These are phyloP conservation scores for Suillus tomentosus DNA, from an alignment of 768 basidiomycete species.

Conservation along the genomic window DNA sequence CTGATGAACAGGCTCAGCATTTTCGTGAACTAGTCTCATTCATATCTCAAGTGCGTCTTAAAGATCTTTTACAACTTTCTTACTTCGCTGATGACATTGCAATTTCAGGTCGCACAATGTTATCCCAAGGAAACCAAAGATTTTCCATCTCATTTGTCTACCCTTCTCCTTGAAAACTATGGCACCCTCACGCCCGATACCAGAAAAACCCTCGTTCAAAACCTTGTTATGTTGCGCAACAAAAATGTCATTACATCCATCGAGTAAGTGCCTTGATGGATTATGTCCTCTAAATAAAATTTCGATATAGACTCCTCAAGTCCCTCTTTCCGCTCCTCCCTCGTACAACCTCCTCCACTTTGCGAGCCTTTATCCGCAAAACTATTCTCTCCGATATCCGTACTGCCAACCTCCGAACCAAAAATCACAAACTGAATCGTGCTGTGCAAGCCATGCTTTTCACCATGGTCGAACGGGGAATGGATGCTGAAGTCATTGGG, in stretches of 20 bases:
- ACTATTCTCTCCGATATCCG: constrained; percentile 94
- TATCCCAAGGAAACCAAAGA: constrained; percentile 90
- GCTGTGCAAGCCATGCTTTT: constrained; percentile 96
- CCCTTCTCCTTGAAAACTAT: constrained; percentile 79
- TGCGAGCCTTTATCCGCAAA: constrained; percentile 85
- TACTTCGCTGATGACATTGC: not conserved
- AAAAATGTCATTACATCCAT: constrained; percentile 91
- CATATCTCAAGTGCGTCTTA: constrained; percentile 70
- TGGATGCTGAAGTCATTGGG: constrained; percentile 77
- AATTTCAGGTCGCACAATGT: constrained; percentile 75
- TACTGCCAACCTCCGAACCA: constrained; percentile 83
- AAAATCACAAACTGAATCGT: constrained; percentile 95
- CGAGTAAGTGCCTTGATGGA: constrained; percentile 57
- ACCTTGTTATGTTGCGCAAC: constrained; percentile 90
- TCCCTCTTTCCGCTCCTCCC: constrained; percentile 94
- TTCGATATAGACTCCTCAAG: constrained; percentile 68
- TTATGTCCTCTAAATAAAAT: constrained; percentile 8
- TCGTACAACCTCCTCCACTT: constrained; percentile 82
- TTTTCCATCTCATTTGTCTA: constrained; percentile 79
- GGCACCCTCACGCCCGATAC: constrained; percentile 76
- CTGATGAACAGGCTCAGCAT: constrained; percentile 81
- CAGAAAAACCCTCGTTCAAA: constrained; percentile 83
- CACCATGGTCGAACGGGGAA: constrained; percentile 92
- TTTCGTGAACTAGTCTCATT: constrained; percentile 90
- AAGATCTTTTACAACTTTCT: not conserved